Evolutionary conservation across 148 eudicot genomes (phyloP).

Genomic region (Amaranthus hypochondriacus): DNA sequence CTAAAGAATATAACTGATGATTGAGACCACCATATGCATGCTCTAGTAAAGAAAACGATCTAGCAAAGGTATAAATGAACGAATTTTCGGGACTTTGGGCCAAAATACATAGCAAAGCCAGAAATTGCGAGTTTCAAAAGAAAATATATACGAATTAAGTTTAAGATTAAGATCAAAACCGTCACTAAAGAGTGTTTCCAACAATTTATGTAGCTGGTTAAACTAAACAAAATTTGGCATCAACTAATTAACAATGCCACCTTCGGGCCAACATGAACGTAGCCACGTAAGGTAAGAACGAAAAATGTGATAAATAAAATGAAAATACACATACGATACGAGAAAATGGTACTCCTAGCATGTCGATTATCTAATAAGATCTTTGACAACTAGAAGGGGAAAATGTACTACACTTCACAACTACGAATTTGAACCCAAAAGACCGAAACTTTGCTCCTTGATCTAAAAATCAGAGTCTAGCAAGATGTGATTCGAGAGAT

Average conservation of each 20-base stretch:
- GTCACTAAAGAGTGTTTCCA: too few relatives aligned
- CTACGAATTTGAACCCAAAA: neutral
- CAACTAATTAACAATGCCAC: neutral
- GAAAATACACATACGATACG: neutral
- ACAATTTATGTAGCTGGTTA: too few relatives aligned
- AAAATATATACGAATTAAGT: too few relatives aligned
- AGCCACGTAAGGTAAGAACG: neutral
- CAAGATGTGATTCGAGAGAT: conserved; percentile 9
- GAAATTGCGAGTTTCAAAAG: too few relatives aligned
- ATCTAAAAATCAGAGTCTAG: conserved; percentile 6
- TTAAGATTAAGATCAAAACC: too few relatives aligned
- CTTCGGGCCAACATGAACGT: conserved; percentile 9
- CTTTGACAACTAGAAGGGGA: neutral
- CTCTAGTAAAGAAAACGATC: too few relatives aligned
- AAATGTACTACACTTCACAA: neutral
- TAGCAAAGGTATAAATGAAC: too few relatives aligned
- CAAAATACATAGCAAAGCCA: too few relatives aligned
- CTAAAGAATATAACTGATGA: neutral
- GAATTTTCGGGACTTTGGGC: too few relatives aligned
- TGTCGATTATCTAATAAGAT: neutral
- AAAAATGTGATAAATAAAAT: neutral
- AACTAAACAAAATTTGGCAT: neutral
- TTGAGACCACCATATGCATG: too few relatives aligned
- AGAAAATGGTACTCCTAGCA: neutral
- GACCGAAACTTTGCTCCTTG: conserved; percentile 8